A percentile compares a stretch with the other conserved stretches of the same genome.
Conservation (phyloP, 768 basidiomycete species). For the Rhodotorula taiwanensis region DNA sequence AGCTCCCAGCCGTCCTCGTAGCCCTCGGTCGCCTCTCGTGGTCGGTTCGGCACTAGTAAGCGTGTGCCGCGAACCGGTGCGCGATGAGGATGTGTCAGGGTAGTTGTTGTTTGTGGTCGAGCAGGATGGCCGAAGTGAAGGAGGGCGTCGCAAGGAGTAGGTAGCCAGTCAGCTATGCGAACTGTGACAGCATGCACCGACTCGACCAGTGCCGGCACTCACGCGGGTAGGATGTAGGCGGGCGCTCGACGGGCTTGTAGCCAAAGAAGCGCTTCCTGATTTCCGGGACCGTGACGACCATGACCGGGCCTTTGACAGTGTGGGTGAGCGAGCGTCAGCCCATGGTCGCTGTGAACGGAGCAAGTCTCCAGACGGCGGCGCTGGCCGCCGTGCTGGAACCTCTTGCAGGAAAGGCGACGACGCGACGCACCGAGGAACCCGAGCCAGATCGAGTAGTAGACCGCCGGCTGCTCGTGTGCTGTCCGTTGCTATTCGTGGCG, state of each 20-base stretch:
- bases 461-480: conserved; percentile 37
- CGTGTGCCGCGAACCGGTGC: no score
- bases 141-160: neutral
- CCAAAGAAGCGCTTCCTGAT: conserved; percentile 38
- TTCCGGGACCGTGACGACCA: conserved; percentile 37
- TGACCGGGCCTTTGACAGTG: conserved; percentile 28
- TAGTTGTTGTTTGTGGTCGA: neutral
- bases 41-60: conserved; percentile 35
- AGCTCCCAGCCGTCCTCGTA: conserved; percentile 41
- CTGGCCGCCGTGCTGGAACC: no score
- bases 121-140: neutral
- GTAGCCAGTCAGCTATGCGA: neutral
- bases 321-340: no score
- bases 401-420: neutral
- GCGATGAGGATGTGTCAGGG: no score
- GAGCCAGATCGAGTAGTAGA: conserved; percentile 32
- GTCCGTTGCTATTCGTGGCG: conserved; percentile 20
- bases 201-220: neutral
- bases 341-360: neutral
- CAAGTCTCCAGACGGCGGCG: no score
- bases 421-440: conserved; percentile 28
- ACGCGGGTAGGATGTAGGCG: conserved; percentile 40
- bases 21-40: conserved; percentile 34
- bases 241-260: conserved; percentile 33
- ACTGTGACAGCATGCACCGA: no score